Base-by-base conservation (phyloP, 306 rosid species). In the Corylus americana region DNA sequence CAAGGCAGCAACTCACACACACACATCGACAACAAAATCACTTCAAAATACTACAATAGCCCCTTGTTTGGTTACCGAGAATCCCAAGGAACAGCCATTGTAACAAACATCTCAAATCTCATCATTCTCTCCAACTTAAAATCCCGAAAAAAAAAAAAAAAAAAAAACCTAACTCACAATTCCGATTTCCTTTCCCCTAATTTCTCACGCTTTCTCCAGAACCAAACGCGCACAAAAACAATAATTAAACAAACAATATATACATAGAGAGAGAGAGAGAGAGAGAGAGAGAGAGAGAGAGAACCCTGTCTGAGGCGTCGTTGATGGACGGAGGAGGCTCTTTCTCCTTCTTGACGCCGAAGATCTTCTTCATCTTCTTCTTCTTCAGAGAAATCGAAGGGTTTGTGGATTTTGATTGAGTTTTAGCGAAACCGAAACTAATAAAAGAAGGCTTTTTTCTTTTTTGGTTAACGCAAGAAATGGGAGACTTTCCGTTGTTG, bases 321-420 rank as follows among this genome's bases (percentile, higher is more conserved):
- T 91, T 78, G 48, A 95, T 5, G 25, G 98, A 90, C 55, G 99
- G 97, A 80, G 97, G 97, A 12, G 99, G 98, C 39, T 95, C 97
- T 61, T 91, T 90, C 48, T 95, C 91, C 84, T 90, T 93, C 92
- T 93, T 93, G 5, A 55, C 90, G 73, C 98, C 97, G 47, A 93
- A 95, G 13, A 95, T 93, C 70, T 98, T 89, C 87, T 84, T 95
- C 99, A 95, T 93, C 77, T 79, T 77, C 59, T 59, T 64, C 71
- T 11, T 53, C 63, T 8, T 16, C 2, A 8, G 51, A 44, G 42
- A 68, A 10, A 39, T 18, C 22, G 8, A 11, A 42, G 48, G 51
- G 27, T 18, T 4, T 7, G 31, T 8, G 51, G 25, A 42, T 42
- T 67, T 39, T 5, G 39, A 31, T 62, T 68, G 8, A 18, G 45